Evolutionary conservation across 805 yeast genomes (phyloP).

Genomic region (Tetrapisispora namnaoensis): DNA sequence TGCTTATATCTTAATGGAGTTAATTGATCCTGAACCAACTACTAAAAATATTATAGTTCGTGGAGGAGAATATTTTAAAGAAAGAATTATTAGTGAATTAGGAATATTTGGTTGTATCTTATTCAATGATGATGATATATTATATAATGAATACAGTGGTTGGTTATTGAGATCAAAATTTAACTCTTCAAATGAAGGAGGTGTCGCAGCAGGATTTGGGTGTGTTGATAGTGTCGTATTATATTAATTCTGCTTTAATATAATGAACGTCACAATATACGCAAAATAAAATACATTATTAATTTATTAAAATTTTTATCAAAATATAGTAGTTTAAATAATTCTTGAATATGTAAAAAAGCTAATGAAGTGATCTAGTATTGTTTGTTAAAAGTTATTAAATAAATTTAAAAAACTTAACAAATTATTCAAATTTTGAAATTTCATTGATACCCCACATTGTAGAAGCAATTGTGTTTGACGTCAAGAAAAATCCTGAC

Average conservation of each 20-base stretch:
- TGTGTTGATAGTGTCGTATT: constrained; percentile 81
- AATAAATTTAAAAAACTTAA: constrained; percentile 23
- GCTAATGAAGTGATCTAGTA: neutral
- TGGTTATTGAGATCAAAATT: constrained; percentile 84
- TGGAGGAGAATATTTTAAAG: constrained; percentile 50
- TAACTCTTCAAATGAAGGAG: constrained; percentile 87
- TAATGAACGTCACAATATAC: too few relatives aligned
- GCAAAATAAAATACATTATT: neutral
- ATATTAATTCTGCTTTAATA: constrained; percentile 6
- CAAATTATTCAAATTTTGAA: neutral
- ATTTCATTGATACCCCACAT: constrained; percentile 14
- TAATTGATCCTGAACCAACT: constrained; percentile 64
- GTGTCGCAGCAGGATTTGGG: constrained; percentile 98
- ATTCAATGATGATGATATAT: constrained; percentile 56
- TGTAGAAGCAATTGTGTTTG: constrained; percentile 20
- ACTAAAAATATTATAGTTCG: constrained; percentile 62
- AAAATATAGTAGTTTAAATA: too few relatives aligned
- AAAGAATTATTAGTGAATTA: constrained; percentile 77
- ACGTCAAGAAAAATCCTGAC: constrained; percentile 18
- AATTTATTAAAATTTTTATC: neutral
- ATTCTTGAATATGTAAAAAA: neutral
- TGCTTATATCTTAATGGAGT: constrained; percentile 88
- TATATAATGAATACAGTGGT: constrained; percentile 64
- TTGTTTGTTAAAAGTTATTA: neutral
- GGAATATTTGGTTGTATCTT: constrained; percentile 83